Evolutionary conservation across 1,284 basidiomycete species (phyloP).

Genomic region (Rhodotorula sp.): DNA sequence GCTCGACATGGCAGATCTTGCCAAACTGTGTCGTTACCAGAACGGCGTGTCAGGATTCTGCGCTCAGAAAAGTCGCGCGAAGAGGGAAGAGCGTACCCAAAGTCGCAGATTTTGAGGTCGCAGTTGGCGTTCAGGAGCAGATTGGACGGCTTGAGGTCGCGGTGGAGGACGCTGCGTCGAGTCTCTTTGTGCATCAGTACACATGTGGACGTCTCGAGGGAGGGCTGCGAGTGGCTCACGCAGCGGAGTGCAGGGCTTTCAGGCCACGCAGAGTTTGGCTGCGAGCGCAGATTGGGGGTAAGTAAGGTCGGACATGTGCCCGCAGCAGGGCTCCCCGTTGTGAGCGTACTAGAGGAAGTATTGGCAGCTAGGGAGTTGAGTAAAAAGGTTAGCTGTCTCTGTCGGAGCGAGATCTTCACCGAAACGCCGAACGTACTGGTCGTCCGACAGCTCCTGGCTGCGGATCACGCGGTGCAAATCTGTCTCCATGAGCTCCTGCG

Average conservation of each 20-base stretch:
- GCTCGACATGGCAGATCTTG: constrained; percentile 39
- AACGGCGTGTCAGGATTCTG: background rate
- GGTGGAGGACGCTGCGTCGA: constrained; percentile 68
- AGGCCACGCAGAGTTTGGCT: constrained; percentile 74
- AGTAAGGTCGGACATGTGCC: background rate
- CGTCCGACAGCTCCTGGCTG: constrained; percentile 77
- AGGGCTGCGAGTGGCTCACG: constrained; percentile 51
- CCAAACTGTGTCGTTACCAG: constrained; percentile 30
- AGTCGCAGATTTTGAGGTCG: constrained; percentile 73
- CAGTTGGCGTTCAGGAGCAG: constrained; percentile 94
- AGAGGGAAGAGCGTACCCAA: background rate
- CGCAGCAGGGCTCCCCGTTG: constrained; percentile 4
- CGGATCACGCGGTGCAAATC: constrained; percentile 84
- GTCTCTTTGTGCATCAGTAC: too few relatives aligned
- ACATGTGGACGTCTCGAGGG: too few relatives aligned
- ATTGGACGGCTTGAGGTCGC: constrained; percentile 93
- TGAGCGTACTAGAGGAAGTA: constrained; percentile 51
- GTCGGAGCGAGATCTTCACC: too few relatives aligned
- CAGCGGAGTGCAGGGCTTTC: constrained; percentile 86
- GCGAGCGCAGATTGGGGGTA: background rate
- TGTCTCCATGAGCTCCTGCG: constrained; percentile 56
- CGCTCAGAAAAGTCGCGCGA: rapidly evolving
- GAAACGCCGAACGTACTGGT: constrained; percentile 59
- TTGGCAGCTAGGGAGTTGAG: constrained; percentile 25
- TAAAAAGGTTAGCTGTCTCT: too few relatives aligned